A percentile compares a stretch with the other conserved stretches of the same genome.
These are phyloP conservation scores for Ceratocystis ficicola DNA, from an alignment of 2,329 filamentous ascomycete genomes.

Conservation along the genomic window DNA sequence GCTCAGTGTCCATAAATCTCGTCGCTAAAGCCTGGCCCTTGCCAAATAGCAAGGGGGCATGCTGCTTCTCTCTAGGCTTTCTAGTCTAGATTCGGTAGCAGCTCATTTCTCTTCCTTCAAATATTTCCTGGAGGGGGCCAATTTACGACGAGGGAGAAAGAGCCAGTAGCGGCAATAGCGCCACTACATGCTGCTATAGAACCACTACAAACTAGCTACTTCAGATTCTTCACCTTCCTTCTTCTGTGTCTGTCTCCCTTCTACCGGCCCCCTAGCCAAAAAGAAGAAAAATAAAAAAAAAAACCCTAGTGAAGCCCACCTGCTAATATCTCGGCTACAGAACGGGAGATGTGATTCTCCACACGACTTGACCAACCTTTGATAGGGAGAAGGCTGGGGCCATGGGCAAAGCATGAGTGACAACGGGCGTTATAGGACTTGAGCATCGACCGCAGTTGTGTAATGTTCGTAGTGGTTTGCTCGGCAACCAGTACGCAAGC, in stretches of 20 bases:
- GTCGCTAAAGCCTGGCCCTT: not conserved
- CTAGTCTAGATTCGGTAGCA: not conserved
- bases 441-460: not conserved
- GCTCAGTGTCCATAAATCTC: not conserved
- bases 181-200: not conserved
- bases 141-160: slow-evolving; percentile 4
- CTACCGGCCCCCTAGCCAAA: not conserved
- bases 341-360: slow-evolving; percentile 6
- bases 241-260: not conserved
- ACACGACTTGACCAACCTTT: not conserved
- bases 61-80: not conserved
- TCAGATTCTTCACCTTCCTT: not conserved
- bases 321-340: slow-evolving; percentile 8
- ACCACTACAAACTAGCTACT: too few relatives aligned
- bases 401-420: not conserved
- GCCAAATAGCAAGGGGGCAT: not conserved
- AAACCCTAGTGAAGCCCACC: not conserved
- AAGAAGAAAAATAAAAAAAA: too few relatives aligned
- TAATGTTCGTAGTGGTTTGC: not conserved
- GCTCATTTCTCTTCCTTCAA: slow-evolving; percentile 6
- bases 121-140: not conserved
- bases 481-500: not conserved
- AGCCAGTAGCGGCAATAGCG: not conserved
- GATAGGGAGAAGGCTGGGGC: not conserved
- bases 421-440: not conserved